phyloP scores from a whole-genome alignment of 1,284 basidiomycete species.

The Ceratobasidium sp. region DNA sequence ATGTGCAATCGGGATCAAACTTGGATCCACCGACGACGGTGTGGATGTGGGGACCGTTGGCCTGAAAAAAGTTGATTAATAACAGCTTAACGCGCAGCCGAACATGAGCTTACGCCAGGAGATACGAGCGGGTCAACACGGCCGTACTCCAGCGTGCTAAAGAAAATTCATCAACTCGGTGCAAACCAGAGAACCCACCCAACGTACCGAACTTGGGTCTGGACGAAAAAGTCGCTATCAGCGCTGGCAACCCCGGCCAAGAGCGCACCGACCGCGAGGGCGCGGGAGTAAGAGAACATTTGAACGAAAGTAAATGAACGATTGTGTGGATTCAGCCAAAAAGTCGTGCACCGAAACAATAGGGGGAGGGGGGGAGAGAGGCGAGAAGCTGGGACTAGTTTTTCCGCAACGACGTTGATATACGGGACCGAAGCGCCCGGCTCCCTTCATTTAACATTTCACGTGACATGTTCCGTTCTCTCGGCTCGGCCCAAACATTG shows the following conservation, averaged over 20 bases:
- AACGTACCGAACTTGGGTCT: constrained; percentile 19
- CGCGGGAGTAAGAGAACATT: constrained; percentile 29
- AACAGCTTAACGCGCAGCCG: not conserved
- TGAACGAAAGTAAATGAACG: constrained; percentile 26
- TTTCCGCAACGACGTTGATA: constrained; percentile 15
- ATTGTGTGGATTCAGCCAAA: constrained; percentile 12
- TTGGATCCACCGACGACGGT: constrained; percentile 22
- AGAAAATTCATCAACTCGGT: not conserved
- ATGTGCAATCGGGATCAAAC: constrained; percentile 23
- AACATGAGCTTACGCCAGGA: constrained; percentile 15
- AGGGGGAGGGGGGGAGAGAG: constrained; percentile 11
- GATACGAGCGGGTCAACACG: constrained; percentile 31
- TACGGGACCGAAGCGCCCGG: constrained; percentile 22
- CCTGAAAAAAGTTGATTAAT: not conserved
- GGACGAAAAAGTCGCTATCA: constrained; percentile 21
- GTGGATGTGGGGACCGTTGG: constrained; percentile 24
- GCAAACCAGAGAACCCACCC: not conserved
- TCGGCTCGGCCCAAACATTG: not conserved
- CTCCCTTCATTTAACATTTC: constrained; percentile 3
- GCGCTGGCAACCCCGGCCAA: not conserved
- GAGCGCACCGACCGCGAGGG: constrained; percentile 31
- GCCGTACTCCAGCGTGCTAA: constrained; percentile 4
- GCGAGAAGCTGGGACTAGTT: not conserved
- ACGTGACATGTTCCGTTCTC: not conserved
- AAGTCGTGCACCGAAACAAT: constrained; percentile 6